These are phyloP conservation scores for Calonectria crousiana DNA, from an alignment of 2,329 filamentous ascomycete species.

Conservation along the genomic window DNA sequence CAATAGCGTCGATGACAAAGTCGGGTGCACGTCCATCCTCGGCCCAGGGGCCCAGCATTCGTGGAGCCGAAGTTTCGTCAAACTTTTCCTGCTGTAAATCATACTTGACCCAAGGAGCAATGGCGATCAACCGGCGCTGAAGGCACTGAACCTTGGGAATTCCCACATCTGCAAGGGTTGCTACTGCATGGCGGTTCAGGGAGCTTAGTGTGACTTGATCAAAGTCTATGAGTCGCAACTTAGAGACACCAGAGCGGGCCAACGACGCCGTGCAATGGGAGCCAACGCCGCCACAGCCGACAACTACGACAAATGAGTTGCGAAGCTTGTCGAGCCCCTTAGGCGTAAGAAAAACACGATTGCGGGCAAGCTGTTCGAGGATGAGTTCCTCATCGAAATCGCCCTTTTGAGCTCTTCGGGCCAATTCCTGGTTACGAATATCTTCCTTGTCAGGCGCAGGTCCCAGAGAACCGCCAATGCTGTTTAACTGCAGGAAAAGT, in stretches of 20 bases:
- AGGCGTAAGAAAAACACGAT: constrained; percentile 89
- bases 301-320: constrained; percentile 85
- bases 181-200: constrained; percentile 94
- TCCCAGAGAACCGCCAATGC: constrained; percentile 67
- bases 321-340: constrained; percentile 85
- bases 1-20: constrained; percentile 96
- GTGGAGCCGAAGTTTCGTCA: constrained; percentile 72
- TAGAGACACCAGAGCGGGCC: constrained; percentile 89
- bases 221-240: constrained; percentile 91
- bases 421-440: constrained; percentile 68
- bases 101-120: constrained; percentile 92
- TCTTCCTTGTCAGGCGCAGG: constrained; percentile 69
- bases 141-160: constrained; percentile 92
- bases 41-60: constrained; percentile 76
- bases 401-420: constrained; percentile 70
- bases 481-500: constrained; percentile 65
- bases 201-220: constrained; percentile 97
- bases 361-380: constrained; percentile 92
- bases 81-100: constrained; percentile 90
- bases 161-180: constrained; percentile 93
- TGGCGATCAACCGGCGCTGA: constrained; percentile 81
- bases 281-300: constrained; percentile 94
- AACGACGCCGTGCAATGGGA: constrained; percentile 91
- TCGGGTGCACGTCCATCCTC: constrained; percentile 74
- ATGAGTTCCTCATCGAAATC: constrained; percentile 85